phyloP scores from a whole-genome alignment of 495 filamentous ascomycete genomes.

The Hyaloscypha hepaticicola region DNA sequence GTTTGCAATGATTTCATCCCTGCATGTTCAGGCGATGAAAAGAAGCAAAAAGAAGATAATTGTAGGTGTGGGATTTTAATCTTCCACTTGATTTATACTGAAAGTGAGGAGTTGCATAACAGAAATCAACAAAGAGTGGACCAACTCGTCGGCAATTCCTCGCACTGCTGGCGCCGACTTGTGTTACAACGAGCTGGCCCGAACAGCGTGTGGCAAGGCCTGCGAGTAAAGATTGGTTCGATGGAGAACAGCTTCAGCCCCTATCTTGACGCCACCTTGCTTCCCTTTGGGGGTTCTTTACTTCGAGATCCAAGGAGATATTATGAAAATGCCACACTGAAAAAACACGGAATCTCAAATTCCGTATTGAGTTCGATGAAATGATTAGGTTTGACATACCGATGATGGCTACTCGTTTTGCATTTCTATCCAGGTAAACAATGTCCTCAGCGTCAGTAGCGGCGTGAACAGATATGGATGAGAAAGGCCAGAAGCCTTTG shows the following conservation, averaged over 20 bases:
- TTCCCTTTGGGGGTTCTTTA: background rate
- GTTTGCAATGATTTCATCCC: background rate
- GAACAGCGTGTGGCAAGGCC: too few species aligned
- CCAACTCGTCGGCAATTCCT: too few species aligned
- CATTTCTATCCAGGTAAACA: constrained; percentile 5
- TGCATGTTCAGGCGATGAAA: background rate
- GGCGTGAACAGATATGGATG: constrained; percentile 12
- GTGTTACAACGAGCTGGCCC: too few species aligned
- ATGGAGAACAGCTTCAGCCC: background rate
- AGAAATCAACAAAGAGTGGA: too few species aligned
- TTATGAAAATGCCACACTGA: too few species aligned
- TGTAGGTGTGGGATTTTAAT: background rate
- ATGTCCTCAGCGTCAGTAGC: constrained; percentile 4
- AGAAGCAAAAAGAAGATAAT: background rate
- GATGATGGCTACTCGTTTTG: constrained; percentile 31
- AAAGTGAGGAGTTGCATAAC: background rate
- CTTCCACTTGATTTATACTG: background rate
- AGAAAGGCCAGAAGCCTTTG: constrained; percentile 27
- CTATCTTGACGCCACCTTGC: background rate
- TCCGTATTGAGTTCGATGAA: background rate
- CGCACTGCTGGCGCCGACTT: too few species aligned
- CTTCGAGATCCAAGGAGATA: background rate
- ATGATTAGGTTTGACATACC: constrained; percentile 24
- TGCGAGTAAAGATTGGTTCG: too few species aligned
- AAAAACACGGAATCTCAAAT: too few species aligned